Conservation (phyloP, 306 rosid genomes). For the Cucurbita moschata region DNA sequence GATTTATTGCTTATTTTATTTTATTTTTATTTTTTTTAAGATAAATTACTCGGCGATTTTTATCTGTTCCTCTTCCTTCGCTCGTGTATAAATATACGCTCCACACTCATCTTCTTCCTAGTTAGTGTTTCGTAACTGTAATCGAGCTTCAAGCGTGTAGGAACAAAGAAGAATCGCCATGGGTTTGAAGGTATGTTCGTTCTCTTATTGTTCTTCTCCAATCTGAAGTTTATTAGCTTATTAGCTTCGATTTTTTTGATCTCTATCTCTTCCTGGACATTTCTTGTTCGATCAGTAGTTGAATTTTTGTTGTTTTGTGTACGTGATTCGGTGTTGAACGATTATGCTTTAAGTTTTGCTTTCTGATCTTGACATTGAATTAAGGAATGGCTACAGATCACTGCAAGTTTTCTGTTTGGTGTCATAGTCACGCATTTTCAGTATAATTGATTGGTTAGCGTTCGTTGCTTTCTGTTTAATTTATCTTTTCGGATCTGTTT, state of each 20-base stretch:
- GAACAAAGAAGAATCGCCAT: background rate
- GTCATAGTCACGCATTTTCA: background rate
- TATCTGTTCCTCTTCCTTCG: background rate
- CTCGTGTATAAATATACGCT: background rate
- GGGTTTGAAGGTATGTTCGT: background rate
- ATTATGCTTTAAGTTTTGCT: background rate
- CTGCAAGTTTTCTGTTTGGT: background rate
- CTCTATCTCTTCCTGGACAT: background rate
- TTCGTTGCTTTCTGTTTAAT: background rate
- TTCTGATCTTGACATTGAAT: background rate
- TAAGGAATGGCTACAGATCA: background rate
- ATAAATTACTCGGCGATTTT: conserved; percentile 2
- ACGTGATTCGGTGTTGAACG: background rate
- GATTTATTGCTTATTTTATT: background rate
- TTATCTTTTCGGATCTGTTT: background rate
- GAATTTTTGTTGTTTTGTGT: background rate
- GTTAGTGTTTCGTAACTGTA: background rate
- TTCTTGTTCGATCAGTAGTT: background rate
- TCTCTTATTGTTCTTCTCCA: background rate
- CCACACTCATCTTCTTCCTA: background rate
- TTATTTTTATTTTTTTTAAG: background rate
- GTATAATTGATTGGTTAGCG: background rate
- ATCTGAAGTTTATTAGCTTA: background rate
- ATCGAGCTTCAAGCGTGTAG: background rate
- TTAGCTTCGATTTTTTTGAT: background rate